These are phyloP conservation scores for Royoungia palumana DNA, from an alignment of 768 basidiomycete genomes.

Conservation along the genomic window DNA sequence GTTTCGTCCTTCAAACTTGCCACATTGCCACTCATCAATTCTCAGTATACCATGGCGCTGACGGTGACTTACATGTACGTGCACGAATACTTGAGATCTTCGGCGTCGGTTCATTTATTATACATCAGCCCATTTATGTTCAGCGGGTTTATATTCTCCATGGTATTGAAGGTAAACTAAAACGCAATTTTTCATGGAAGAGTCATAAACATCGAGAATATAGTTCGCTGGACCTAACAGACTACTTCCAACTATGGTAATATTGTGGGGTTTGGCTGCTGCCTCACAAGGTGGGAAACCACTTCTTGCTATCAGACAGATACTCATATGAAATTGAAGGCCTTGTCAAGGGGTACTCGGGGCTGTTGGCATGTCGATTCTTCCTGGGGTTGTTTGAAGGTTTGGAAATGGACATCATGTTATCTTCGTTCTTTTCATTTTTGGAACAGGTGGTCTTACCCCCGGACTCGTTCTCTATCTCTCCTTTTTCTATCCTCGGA, in stretches of 20 bases:
- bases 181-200: background rate
- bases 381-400: constrained; percentile 60
- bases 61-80: constrained; percentile 29
- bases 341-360: constrained; percentile 46
- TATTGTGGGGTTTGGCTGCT: constrained; percentile 61
- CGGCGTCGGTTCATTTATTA: background rate
- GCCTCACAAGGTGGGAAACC: constrained; percentile 51
- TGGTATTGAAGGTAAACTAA: constrained; percentile 45
- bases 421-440: constrained; percentile 1
- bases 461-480: constrained; percentile 57
- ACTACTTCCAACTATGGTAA: constrained; percentile 57
- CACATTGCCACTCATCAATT: background rate
- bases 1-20: background rate
- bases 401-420: constrained; percentile 14
- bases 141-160: constrained; percentile 57
- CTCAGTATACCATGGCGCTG: constrained; percentile 33
- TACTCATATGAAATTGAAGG: constrained; percentile 28
- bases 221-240: constrained; percentile 49
- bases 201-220: background rate
- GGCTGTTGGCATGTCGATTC: constrained; percentile 49
- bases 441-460: constrained; percentile 48
- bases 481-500: constrained; percentile 45
- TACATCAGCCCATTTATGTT: constrained; percentile 43
- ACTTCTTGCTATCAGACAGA: background rate
- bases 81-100: background rate